A percentile compares a stretch with the other conserved stretches of the same genome.
These are phyloP conservation scores for Lachnellula cervina DNA, from an alignment of 2,329 filamentous ascomycete species.

Conservation along the genomic window DNA sequence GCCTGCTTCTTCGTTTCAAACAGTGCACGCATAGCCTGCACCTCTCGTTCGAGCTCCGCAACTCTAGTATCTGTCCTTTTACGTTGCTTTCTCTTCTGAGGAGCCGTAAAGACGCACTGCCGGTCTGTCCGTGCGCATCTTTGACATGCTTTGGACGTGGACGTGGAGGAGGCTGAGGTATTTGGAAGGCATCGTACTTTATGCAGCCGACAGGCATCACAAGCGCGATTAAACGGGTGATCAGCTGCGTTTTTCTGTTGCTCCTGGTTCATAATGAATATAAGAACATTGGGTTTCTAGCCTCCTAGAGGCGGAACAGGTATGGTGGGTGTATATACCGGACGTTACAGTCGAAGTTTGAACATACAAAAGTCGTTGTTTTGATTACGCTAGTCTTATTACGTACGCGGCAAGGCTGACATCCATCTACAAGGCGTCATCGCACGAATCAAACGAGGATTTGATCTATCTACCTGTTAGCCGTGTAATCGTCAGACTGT, in stretches of 20 bases:
- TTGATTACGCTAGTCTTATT: too few species aligned
- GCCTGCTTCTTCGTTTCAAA: conserved; percentile 22
- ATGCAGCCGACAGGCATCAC: conserved; percentile 34
- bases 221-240: conserved; percentile 30
- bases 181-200: conserved; percentile 37
- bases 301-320: not conserved
- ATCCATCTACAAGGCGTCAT: too few species aligned
- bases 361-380: too few species aligned
- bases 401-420: too few species aligned
- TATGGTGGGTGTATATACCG: not conserved
- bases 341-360: too few species aligned
- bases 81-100: conserved; percentile 35
- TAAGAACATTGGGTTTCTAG: not conserved
- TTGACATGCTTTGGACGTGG: conserved; percentile 26
- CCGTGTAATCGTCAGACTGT: too few species aligned
- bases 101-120: conserved; percentile 34
- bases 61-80: conserved; percentile 39
- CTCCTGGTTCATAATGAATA: not conserved
- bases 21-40: conserved; percentile 33
- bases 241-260: conserved; percentile 2
- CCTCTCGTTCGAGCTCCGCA: conserved; percentile 37
- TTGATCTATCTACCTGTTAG: too few species aligned
- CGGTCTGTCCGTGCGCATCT: conserved; percentile 33
- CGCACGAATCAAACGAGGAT: too few species aligned
- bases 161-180: conserved; percentile 7